A percentile compares a stretch with the other conserved stretches of the same genome.
Evolutionary conservation across 805 yeast species (phyloP).

Genomic region (Candida coquimbonensis): DNA sequence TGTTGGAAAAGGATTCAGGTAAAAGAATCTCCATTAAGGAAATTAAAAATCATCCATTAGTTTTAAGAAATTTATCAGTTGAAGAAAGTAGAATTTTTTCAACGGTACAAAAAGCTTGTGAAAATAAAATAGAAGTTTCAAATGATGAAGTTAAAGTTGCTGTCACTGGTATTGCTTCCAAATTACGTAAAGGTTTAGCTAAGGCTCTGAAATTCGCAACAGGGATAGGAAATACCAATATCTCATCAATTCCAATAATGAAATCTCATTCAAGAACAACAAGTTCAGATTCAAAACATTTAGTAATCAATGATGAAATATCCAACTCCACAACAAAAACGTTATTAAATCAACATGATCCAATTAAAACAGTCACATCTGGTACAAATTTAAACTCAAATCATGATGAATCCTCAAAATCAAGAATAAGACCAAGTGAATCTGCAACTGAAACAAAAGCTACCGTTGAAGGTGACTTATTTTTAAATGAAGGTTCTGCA

Average conservation of each 20-base stretch:
- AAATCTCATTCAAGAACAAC: constrained; percentile 2
- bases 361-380: not conserved
- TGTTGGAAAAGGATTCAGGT: constrained; percentile 65
- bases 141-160: constrained; percentile 70
- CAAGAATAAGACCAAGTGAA: constrained; percentile 20
- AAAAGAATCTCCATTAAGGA: constrained; percentile 62
- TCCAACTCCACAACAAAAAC: not conserved
- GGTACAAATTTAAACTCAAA: constrained; percentile 1
- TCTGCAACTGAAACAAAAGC: constrained; percentile 17
- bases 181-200: constrained; percentile 34
- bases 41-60: constrained; percentile 73
- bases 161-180: constrained; percentile 72
- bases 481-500: constrained; percentile 14
- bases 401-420: constrained; percentile 4
- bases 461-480: constrained; percentile 27
- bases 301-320: not conserved
- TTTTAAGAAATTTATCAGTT: constrained; percentile 34
- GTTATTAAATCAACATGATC: not conserved
- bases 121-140: constrained; percentile 44
- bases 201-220: constrained; percentile 22
- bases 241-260: not conserved
- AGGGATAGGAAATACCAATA: constrained; percentile 6
- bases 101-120: constrained; percentile 22
- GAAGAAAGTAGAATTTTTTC: constrained; percentile 18
- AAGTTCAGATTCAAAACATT: constrained; percentile 4